A percentile compares a stretch with the other conserved stretches of the same genome.
Evolutionary conservation across 768 basidiomycete species (phyloP).

Genomic region (Mrakia gelida): DNA sequence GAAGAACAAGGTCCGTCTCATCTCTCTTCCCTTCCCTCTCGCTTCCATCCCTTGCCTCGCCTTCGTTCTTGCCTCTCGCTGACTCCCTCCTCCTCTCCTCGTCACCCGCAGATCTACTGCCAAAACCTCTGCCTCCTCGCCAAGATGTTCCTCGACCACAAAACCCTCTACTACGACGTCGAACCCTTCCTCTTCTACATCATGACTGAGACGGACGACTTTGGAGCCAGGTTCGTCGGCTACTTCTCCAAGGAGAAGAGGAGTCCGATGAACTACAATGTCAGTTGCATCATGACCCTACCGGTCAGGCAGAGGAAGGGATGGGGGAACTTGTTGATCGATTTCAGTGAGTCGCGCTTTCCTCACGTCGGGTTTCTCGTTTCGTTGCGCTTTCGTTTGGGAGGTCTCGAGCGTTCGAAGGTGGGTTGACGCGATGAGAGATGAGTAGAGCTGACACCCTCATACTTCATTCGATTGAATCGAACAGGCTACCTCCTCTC

Average conservation of each 20-base stretch:
- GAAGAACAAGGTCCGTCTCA: slow-evolving; percentile 75
- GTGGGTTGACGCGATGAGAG: not conserved
- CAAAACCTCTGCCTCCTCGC: slow-evolving; percentile 96
- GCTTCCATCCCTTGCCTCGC: too few relatives aligned
- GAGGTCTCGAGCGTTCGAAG: too few relatives aligned
- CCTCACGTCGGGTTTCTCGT: not conserved
- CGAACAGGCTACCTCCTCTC: slow-evolving; percentile 83
- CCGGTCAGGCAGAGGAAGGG: slow-evolving; percentile 91
- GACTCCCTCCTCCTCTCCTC: not conserved
- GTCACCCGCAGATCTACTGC: slow-evolving; percentile 73
- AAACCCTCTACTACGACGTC: slow-evolving; percentile 97
- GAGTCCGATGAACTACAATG: slow-evolving; percentile 90
- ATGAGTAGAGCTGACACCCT: not conserved
- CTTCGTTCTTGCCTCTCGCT: not conserved
- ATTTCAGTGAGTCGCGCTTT: slow-evolving; percentile 75
- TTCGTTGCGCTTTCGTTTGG: too few relatives aligned
- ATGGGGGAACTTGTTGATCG: slow-evolving; percentile 95
- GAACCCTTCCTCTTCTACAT: slow-evolving; percentile 99
- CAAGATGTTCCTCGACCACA: slow-evolving; percentile 99
- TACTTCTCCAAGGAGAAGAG: slow-evolving; percentile 99
- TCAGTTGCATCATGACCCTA: slow-evolving; percentile 98
- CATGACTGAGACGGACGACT: slow-evolving; percentile 83
- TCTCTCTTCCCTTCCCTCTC: not conserved
- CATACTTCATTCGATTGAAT: not conserved
- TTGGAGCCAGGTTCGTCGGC: slow-evolving; percentile 89